phyloP scores from a whole-genome alignment of 352 stramenopile species.

The Elongisporangium undulatum region DNA sequence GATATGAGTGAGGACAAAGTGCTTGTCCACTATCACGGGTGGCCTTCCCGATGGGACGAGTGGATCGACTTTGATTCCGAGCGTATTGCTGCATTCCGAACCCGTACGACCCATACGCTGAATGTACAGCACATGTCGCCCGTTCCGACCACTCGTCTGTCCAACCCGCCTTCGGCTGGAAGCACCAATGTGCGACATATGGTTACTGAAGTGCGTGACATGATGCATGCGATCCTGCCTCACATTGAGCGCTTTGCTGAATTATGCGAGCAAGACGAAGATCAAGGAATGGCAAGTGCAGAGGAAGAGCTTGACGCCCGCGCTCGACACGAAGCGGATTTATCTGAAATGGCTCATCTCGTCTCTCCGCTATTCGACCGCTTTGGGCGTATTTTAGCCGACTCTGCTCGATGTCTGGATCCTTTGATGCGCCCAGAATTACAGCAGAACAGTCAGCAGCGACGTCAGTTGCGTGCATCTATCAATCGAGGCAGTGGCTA shows the following conservation, averaged over 20 bases:
- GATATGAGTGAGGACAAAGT: slow-evolving; percentile 85
- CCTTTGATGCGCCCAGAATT: slow-evolving; percentile 56
- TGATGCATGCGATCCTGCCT: slow-evolving; percentile 70
- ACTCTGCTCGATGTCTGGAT: slow-evolving; percentile 60
- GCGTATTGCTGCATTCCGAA: slow-evolving; percentile 94
- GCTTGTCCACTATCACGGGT: slow-evolving; percentile 96
- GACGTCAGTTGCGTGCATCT: slow-evolving; percentile 13
- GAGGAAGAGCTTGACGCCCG: slow-evolving; percentile 1
- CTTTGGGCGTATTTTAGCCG: slow-evolving; percentile 65
- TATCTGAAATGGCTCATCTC: slow-evolving; percentile 67
- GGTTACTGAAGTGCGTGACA: slow-evolving; percentile 48
- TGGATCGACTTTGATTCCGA: slow-evolving; percentile 94
- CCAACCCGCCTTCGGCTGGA: slow-evolving; percentile 42
- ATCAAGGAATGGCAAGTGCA: slow-evolving; percentile 5
- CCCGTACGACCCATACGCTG: slow-evolving; percentile 73
- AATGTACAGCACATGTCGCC: slow-evolving; percentile 54
- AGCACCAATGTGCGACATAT: slow-evolving; percentile 39
- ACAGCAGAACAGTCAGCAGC: slow-evolving; percentile 26
- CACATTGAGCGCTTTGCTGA: slow-evolving; percentile 59
- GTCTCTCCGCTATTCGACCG: slow-evolving; percentile 77
- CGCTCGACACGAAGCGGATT: slow-evolving; percentile 17
- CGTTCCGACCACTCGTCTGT: slow-evolving; percentile 41
- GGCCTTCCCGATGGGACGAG: slow-evolving; percentile 97
- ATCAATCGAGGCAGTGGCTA: slow-evolving; percentile 1
- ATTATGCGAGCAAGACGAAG: slow-evolving; percentile 41